phyloP scores from a whole-genome alignment of 768 basidiomycete species.

The Mycena albidolilacea region DNA sequence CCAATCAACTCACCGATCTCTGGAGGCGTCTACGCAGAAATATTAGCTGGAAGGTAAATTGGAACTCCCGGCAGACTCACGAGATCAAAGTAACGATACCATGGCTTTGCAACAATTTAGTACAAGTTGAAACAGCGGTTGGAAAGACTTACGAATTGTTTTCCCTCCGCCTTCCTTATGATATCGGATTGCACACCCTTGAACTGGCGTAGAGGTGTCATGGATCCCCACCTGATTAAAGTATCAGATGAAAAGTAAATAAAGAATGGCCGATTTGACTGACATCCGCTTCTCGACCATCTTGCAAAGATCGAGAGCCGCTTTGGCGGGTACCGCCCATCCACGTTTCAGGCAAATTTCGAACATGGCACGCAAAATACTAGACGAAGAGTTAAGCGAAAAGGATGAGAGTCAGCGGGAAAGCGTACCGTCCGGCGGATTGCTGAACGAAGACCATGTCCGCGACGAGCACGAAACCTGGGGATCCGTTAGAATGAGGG shows the following conservation, averaged over 20 bases:
- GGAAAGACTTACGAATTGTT: slow-evolving; percentile 86
- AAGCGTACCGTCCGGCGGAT: slow-evolving; percentile 87
- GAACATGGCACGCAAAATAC: slow-evolving; percentile 95
- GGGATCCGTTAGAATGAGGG: background rate
- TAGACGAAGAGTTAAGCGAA: slow-evolving; percentile 43
- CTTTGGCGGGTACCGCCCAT: slow-evolving; percentile 96
- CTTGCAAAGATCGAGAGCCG: slow-evolving; percentile 94
- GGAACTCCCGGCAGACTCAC: slow-evolving; percentile 46
- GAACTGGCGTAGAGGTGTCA: slow-evolving; percentile 98
- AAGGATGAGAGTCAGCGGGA: background rate
- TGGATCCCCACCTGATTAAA: slow-evolving; percentile 89
- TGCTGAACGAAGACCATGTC: slow-evolving; percentile 98
- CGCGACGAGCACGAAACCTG: slow-evolving; percentile 87
- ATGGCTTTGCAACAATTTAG: slow-evolving; percentile 67
- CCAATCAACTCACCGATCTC: slow-evolving; percentile 97
- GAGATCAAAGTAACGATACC: slow-evolving; percentile 98
- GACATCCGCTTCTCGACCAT: slow-evolving; percentile 93
- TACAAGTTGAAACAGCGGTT: background rate
- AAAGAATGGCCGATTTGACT: slow-evolving; percentile 42
- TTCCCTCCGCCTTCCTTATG: slow-evolving; percentile 92
- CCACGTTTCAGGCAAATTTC: slow-evolving; percentile 98
- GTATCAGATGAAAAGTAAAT: slow-evolving; percentile 5
- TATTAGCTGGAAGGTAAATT: slow-evolving; percentile 12
- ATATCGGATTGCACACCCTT: slow-evolving; percentile 90
- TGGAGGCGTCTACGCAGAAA: slow-evolving; percentile 69